Evolutionary conservation across 2,329 filamentous ascomycete species (phyloP).

Genomic region (Venturia pyrina): DNA sequence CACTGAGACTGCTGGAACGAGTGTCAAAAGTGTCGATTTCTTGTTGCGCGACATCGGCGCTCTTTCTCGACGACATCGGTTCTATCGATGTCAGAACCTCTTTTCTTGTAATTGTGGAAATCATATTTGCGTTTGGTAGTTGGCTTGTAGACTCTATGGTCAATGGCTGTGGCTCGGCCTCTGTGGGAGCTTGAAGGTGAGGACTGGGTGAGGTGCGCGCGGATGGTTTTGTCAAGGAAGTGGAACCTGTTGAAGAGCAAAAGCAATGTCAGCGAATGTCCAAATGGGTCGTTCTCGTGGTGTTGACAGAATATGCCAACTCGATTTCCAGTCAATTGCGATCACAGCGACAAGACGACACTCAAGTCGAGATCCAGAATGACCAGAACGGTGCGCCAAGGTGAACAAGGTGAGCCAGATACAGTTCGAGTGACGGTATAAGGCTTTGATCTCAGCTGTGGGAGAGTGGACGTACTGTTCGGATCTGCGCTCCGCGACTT

Average conservation of each 20-base stretch:
- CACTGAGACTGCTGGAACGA: slow-evolving; percentile 83
- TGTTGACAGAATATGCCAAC: background rate
- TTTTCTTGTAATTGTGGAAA: slow-evolving; percentile 10
- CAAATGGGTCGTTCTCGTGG: background rate
- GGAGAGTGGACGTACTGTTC: background rate
- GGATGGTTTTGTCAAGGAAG: slow-evolving; percentile 1
- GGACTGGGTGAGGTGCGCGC: background rate
- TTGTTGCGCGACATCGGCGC: background rate
- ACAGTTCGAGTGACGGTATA: background rate
- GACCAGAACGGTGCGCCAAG: background rate
- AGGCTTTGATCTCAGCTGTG: background rate
- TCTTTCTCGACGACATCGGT: background rate
- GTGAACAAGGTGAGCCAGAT: background rate
- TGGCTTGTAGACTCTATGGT: background rate
- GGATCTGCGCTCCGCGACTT: slow-evolving; percentile 3
- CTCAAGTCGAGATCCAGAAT: background rate
- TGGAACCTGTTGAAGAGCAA: background rate
- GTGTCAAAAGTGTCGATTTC: slow-evolving; percentile 39
- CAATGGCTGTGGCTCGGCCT: background rate
- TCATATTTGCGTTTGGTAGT: background rate
- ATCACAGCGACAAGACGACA: background rate
- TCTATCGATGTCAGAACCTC: background rate
- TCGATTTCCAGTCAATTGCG: background rate
- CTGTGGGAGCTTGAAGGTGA: background rate
- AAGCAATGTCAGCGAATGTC: background rate